phyloP scores from a whole-genome alignment of 257 asterid species.

The Verbena officinalis region DNA sequence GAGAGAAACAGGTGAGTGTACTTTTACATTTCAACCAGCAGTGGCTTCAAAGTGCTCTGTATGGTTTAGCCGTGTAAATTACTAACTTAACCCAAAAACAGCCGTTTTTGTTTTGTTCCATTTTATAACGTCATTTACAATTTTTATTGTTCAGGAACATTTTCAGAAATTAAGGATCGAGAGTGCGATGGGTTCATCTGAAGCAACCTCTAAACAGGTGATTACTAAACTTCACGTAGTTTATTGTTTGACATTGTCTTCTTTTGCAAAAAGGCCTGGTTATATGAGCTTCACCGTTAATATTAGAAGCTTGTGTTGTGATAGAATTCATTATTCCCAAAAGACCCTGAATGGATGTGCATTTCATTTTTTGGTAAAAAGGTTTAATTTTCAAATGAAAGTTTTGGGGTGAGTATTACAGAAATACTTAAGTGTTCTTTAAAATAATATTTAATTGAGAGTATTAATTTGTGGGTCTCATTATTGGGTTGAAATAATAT shows the following conservation, averaged over 20 bases:
- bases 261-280: not conserved
- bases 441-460: no score
- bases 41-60: constrained; percentile 14
- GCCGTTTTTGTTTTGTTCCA: not conserved
- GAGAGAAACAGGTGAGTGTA: constrained; percentile 79
- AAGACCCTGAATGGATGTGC: not conserved
- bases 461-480: no score
- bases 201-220: constrained; percentile 88
- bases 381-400: no score
- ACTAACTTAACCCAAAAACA: not conserved
- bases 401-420: no score
- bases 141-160: constrained; percentile 61
- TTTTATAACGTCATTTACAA: constrained; percentile 2
- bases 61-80: not conserved
- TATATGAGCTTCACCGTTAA: constrained; percentile 2
- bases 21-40: constrained; percentile 18
- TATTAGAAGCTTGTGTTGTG: not conserved
- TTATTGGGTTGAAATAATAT: no score
- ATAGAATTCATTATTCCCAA: no score
- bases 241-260: not conserved
- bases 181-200: constrained; percentile 82
- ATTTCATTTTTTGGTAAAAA: not conserved
- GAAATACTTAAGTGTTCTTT: no score
- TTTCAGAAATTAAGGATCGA: constrained; percentile 88
- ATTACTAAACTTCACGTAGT: not conserved